phyloP scores from a whole-genome alignment of 2,329 filamentous ascomycete species.

The Thelonectria rubi region DNA sequence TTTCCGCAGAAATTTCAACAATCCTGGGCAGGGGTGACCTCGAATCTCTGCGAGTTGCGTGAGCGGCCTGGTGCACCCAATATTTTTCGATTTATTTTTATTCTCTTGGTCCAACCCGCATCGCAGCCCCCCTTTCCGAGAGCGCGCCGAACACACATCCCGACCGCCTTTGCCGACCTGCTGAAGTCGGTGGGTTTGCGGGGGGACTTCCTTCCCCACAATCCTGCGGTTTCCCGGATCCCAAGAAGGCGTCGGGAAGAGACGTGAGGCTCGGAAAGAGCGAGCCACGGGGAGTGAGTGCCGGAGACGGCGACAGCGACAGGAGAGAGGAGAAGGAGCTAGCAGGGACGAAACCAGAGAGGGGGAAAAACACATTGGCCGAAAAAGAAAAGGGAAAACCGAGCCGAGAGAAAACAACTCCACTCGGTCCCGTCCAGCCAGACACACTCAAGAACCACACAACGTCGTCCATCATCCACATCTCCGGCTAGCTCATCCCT shows the following conservation, averaged over 20 bases:
- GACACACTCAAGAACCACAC: too few relatives aligned
- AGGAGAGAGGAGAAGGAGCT: background rate
- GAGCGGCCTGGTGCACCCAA: background rate
- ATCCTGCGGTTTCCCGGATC: background rate
- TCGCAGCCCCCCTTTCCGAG: background rate
- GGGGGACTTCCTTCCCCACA: background rate
- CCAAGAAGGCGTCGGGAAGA: background rate
- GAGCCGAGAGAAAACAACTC: background rate
- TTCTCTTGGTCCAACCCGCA: too few relatives aligned
- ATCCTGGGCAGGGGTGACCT: background rate
- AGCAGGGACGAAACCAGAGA: background rate
- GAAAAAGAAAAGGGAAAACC: background rate
- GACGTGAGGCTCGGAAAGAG: background rate
- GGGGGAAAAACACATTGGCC: too few relatives aligned
- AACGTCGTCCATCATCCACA: constrained; percentile 9
- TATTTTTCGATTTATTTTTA: background rate
- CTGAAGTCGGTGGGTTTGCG: background rate
- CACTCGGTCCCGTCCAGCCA: too few relatives aligned
- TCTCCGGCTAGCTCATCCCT: constrained; percentile 7
- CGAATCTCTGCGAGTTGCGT: too few relatives aligned
- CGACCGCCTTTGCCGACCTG: background rate
- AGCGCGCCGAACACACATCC: background rate
- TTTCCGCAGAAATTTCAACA: constrained; percentile 18
- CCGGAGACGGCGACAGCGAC: background rate
- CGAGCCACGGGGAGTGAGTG: background rate